phyloP scores from a whole-genome alignment of 495 filamentous ascomycete genomes.

The Podospora bellae-mahoneyi region DNA sequence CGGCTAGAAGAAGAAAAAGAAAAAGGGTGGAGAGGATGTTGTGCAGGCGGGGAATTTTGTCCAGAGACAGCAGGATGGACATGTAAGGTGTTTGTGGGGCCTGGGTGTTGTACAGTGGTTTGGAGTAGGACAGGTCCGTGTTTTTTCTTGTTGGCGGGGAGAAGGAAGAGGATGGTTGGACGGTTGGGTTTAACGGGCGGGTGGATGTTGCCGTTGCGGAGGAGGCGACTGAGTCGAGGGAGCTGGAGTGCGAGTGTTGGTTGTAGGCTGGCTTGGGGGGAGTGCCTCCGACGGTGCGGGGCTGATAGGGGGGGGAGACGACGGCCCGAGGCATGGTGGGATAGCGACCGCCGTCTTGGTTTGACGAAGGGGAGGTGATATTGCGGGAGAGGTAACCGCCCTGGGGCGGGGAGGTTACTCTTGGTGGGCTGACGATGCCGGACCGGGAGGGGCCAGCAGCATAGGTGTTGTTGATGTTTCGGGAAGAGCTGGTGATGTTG shows the following conservation, averaged over 20 bases:
- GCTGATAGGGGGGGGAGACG: not conserved
- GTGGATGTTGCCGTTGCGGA: slow-evolving; percentile 4
- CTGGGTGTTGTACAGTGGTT: not conserved
- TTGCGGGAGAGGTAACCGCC: not conserved
- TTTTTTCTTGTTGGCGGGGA: slow-evolving; percentile 1
- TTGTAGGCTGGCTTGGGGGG: not conserved
- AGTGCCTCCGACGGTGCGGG: not conserved
- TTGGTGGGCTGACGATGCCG: slow-evolving; percentile 4
- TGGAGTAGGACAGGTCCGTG: not conserved
- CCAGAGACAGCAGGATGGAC: slow-evolving; percentile 38
- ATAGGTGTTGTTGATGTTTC: not conserved
- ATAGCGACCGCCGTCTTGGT: not conserved
- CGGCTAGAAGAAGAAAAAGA: slow-evolving; percentile 39
- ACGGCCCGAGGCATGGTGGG: not conserved
- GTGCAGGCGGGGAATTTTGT: slow-evolving; percentile 36
- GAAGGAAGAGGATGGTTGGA: not conserved
- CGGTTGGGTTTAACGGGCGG: not conserved
- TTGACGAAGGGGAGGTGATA: not conserved
- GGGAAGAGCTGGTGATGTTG: slow-evolving; percentile 10
- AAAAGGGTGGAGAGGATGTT: slow-evolving; percentile 36
- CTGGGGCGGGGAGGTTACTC: not conserved
- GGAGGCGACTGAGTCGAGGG: slow-evolving; percentile 11
- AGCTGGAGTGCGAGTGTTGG: slow-evolving; percentile 14
- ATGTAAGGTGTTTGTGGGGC: slow-evolving; percentile 36
- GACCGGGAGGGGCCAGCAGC: not conserved